These are phyloP conservation scores for Neodidymelliopsis sp. DNA, from an alignment of 2,329 filamentous ascomycete species.

Conservation along the genomic window DNA sequence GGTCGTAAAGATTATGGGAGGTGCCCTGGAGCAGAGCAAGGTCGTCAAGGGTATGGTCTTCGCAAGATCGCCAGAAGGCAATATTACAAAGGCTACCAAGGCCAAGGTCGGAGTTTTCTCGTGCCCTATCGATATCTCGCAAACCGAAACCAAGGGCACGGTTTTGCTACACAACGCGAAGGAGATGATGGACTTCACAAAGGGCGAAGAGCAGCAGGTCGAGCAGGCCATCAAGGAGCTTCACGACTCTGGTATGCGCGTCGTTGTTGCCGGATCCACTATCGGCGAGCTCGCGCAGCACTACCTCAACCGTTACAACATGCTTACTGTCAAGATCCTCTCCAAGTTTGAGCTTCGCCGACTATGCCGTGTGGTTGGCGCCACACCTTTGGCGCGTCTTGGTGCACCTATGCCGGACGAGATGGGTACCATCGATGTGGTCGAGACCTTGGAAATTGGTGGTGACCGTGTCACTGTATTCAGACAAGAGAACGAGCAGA, in stretches of 20 bases:
- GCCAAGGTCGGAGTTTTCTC: constrained; percentile 98
- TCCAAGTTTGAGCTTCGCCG: constrained; percentile 97
- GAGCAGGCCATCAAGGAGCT: constrained; percentile 94
- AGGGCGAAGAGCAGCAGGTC: constrained; percentile 92
- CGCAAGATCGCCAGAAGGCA: constrained; percentile 89
- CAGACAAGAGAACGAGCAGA: constrained; percentile 91
- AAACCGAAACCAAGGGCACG: constrained; percentile 99
- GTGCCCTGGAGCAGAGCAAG: constrained; percentile 89
- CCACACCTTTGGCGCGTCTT: constrained; percentile 92
- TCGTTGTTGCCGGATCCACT: constrained; percentile 90
- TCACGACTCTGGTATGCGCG: constrained; percentile 89
- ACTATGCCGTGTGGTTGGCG: constrained; percentile 93
- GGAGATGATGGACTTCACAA: constrained; percentile 98
- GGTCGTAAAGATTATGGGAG: constrained; percentile 99
- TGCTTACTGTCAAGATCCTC: constrained; percentile 94
- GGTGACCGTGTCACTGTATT: constrained; percentile 98
- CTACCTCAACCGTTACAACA: constrained; percentile 97
- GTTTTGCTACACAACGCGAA: constrained; percentile 96
- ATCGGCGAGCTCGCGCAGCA: constrained; percentile 95
- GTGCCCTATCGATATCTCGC: constrained; percentile 91
- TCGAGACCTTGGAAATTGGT: constrained; percentile 97
- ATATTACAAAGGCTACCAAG: constrained; percentile 85
- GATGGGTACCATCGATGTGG: constrained; percentile 93
- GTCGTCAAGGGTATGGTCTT: constrained; percentile 99
- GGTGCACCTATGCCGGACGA: constrained; percentile 99